These are phyloP conservation scores for Globisporangium parvum DNA, from an alignment of 352 stramenopile species.

Conservation along the genomic window DNA sequence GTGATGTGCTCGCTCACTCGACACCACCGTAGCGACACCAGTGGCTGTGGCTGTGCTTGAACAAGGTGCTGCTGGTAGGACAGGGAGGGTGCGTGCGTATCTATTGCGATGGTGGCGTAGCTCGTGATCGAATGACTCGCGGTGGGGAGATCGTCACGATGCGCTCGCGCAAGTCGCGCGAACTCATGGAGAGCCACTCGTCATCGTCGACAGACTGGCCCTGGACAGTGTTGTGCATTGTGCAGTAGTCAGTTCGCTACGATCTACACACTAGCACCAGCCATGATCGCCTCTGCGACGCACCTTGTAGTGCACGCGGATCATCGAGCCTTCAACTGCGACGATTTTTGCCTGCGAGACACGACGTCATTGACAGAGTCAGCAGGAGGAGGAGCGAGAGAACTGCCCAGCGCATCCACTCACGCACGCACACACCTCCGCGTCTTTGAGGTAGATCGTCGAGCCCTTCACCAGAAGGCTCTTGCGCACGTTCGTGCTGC, in stretches of 20 bases:
- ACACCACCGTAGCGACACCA: too few species aligned
- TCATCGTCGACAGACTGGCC: conserved; percentile 59
- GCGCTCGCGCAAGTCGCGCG: conserved; percentile 33
- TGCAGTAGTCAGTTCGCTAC: too few species aligned
- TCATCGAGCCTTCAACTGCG: conserved; percentile 64
- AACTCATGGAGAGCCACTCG: conserved; percentile 59
- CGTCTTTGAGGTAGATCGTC: conserved; percentile 58
- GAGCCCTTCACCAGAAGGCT: conserved; percentile 50
- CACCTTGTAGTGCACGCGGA: conserved; percentile 80
- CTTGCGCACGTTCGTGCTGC: conserved; percentile 24
- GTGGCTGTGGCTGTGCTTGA: too few species aligned
- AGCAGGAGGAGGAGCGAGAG: too few species aligned
- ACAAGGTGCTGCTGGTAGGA: too few species aligned
- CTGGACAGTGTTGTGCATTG: conserved; percentile 10
- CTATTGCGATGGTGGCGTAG: background rate
- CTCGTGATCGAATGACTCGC: conserved; percentile 14
- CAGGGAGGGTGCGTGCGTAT: background rate
- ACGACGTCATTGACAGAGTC: background rate
- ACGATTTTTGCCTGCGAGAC: conserved; percentile 44
- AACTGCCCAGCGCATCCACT: too few species aligned
- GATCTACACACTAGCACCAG: too few species aligned
- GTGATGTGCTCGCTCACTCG: too few species aligned
- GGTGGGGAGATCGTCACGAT: conserved; percentile 35
- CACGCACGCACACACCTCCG: conserved; percentile 30
- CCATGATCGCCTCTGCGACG: background rate